phyloP scores from a whole-genome alignment of 2,329 filamentous ascomycete species.

The Tricladium varicosporioides region DNA sequence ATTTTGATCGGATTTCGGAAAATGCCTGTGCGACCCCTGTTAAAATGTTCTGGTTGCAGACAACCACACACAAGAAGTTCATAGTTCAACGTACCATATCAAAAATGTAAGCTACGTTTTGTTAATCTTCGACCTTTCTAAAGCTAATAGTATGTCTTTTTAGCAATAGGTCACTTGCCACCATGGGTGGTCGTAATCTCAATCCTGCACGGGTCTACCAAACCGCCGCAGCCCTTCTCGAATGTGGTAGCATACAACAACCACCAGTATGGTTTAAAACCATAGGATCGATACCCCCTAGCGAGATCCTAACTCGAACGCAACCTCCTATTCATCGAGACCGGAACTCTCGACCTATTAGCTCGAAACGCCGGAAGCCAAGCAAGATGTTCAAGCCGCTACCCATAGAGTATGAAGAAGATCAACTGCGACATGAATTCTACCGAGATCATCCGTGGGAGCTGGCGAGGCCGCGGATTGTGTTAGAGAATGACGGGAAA shows the following conservation, averaged over 20 bases:
- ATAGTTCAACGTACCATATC: background rate
- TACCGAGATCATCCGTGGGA: conserved; percentile 98
- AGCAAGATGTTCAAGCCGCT: conserved; percentile 81
- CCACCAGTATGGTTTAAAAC: conserved; percentile 34
- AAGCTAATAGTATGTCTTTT: background rate
- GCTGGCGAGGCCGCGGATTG: conserved; percentile 78
- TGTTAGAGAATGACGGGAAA: conserved; percentile 79
- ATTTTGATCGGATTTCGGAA: background rate
- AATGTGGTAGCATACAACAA: conserved; percentile 40
- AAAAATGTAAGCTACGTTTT: background rate
- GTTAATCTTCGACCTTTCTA: background rate
- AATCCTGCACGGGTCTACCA: conserved; percentile 47
- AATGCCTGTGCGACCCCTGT: conserved; percentile 7
- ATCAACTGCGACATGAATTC: conserved; percentile 75
- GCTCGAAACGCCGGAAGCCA: conserved; percentile 52
- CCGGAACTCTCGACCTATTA: conserved; percentile 13
- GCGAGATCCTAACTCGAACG: conserved; percentile 56
- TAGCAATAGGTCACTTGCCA: background rate
- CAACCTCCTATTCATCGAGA: conserved; percentile 47
- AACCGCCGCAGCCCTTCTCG: conserved; percentile 44
- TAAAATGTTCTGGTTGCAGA: conserved; percentile 6
- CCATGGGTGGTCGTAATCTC: conserved; percentile 34
- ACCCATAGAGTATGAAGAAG: conserved; percentile 76
- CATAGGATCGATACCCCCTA: conserved; percentile 45
- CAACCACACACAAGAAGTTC: background rate